Base-by-base conservation (phyloP, 2,329 filamentous ascomycete genomes). In the Calonectria fujianensis region DNA sequence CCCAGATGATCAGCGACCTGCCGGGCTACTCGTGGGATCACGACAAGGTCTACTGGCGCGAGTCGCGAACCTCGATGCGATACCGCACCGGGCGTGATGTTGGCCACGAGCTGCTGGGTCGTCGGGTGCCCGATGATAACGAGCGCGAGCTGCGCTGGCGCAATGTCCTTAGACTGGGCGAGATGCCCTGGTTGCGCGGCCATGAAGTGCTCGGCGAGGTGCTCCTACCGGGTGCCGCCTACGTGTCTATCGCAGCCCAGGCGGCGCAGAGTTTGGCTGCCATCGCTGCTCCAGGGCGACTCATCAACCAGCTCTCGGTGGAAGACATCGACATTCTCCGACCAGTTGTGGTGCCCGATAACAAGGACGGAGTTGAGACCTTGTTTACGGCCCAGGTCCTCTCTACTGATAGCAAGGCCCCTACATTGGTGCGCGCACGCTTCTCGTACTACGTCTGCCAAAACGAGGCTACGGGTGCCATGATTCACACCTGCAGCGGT, bases 1-100 rank as follows among this genome's bases (percentile, higher is more conserved):
- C 69, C 18, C 41, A 27, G 35, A 51, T 71, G 27, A 45, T 59
- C 20, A 67, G 61, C 35, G 69, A 69, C 14, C 63, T 74, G 4
- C 68, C 72, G 4, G 16, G 37, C 18, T 74, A 74, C 54, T 63
- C 59, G 16, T 74, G 72, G 72, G 68, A 74, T 32, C 72, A 74
- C 27, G 51, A 54, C 14, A 54, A 54, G 27, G 51, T 54, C 4
- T 54, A 54, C 14, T 54, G 51, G 51, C 51, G 51, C 24, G 51
- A 54, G 24, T 54, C 51, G 14, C 51, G 51, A 29, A 31, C 51
- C 16, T 54, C 51, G 14, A 54, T 54, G 51, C 27, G 51, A 9
- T 54, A 54, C 29, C 51, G 51, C 7, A 54, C 51, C 13, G 51
- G 51, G 1, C 51, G 51, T 14, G 51, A 54, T 31, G 16, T 31